These are phyloP conservation scores for Gonapodya prolifera DNA, from an alignment of 192 early-diverging fungal species.

Conservation along the genomic window DNA sequence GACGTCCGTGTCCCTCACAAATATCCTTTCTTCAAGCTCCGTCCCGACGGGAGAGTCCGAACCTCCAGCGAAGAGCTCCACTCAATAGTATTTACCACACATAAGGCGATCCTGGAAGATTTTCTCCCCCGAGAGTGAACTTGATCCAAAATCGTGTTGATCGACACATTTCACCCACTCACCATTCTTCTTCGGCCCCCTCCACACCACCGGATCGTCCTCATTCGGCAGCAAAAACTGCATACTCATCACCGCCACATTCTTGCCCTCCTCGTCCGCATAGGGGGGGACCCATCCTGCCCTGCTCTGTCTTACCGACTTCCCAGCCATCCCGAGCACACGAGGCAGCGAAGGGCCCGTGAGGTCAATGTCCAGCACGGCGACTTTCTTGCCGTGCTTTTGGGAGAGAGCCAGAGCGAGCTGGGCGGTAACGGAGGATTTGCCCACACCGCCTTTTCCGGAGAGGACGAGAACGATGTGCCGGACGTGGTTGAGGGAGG, in stretches of 20 bases:
- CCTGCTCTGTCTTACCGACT: conserved; percentile 78
- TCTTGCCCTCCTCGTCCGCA: conserved; percentile 45
- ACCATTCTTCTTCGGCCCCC: conserved; percentile 97
- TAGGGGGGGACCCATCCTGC: conserved; percentile 78
- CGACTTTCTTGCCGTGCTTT: conserved; percentile 60
- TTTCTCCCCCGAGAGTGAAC: too few species aligned
- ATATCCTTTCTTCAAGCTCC: too few species aligned
- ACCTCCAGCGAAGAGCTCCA: too few species aligned
- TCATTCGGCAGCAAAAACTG: conserved; percentile 81
- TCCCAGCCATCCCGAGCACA: conserved; percentile 85
- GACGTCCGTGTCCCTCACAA: too few species aligned
- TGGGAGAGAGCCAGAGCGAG: conserved; percentile 28
- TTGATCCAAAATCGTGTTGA: too few species aligned
- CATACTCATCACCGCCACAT: conserved; percentile 86
- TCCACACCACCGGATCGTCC: conserved; percentile 93
- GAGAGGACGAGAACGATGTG: conserved; percentile 9
- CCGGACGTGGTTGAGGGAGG: not conserved
- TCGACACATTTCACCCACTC: conserved; percentile 5
- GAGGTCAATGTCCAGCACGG: conserved; percentile 94
- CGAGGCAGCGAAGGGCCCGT: conserved; percentile 91
- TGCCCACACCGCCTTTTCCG: conserved; percentile 14
- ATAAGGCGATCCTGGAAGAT: conserved; percentile 1
- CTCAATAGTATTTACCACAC: not conserved
- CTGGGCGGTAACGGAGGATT: conserved; percentile 7
- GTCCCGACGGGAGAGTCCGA: too few species aligned